Evolutionary conservation across 495 filamentous ascomycete genomes (phyloP), one percentile per base, ranked within the genome.

Genomic region (Penicillium malachiteum): DNA sequence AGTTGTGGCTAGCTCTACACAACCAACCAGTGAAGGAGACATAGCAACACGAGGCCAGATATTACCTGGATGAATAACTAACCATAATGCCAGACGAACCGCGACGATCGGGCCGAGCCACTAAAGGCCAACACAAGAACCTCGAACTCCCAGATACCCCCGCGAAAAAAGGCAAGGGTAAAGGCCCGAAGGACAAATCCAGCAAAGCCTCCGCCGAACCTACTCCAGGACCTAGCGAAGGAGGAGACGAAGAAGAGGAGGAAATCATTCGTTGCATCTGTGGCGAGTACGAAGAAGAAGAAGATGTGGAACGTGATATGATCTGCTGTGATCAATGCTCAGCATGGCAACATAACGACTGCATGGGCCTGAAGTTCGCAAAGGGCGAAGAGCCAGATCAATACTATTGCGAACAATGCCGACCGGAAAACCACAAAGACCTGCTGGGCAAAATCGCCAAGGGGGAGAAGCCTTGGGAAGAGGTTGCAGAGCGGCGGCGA

Each of bases 321-420:
- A 95, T 97, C 63, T 87, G 88, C 62, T 98, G 94, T 73, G 94
- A 98, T 64, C 81, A 77, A 34, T 98, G 94, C 65, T 83, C 84
- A 30, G 91, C 87, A 44, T 98, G 94, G 94, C 94, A 98, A 70
- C 94, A 98, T 68, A 96, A 95, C 64, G 84, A 92, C 59, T 98
- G 94, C 68, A 91, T 98, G 84, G 91, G 89, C 30, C 78, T 96
- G 56, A 84, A 84, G 54, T 86, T 90, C 58, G 85, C 85, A 54
- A 82, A 88, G 13, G 84, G 90, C 35, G 82, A 89, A 56, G 74
- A 90, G 56, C 88, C 88, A 32, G 83, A 85, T 17, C 73, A 87
- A 64, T 98, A 97, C 73, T 92, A 85, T 67, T 98, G 94, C 68
- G 94, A 98, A 69, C 75, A 86, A 67, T 98, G 94, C 76, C 78